Conservation (phyloP, 106 monocot genomes). For the Apostasia shenzhenica region DNA sequence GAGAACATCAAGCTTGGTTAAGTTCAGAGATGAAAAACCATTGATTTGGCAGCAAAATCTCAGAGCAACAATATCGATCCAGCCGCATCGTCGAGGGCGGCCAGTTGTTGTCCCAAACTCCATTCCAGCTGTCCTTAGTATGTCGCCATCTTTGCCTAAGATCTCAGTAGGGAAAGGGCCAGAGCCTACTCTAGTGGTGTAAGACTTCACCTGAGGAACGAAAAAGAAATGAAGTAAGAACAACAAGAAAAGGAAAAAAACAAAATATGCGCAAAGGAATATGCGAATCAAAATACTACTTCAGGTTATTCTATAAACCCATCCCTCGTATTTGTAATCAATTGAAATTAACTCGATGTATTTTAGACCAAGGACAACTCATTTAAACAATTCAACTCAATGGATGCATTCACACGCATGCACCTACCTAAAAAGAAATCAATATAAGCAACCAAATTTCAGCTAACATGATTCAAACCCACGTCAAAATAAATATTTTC, state of each 20-base stretch:
- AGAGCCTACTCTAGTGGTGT: slow-evolving; percentile 87
- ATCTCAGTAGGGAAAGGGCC: slow-evolving; percentile 95
- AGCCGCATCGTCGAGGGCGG: slow-evolving; percentile 90
- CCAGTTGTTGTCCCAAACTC: slow-evolving; percentile 97
- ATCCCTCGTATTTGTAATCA: no score
- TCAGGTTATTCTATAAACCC: no score
- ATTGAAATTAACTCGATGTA: no score
- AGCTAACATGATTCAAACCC: no score
- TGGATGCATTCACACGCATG: no score
- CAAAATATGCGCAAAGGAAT: no score
- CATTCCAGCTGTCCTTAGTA: slow-evolving; percentile 76
- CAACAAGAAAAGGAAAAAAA: not conserved
- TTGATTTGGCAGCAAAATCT: slow-evolving; percentile 81
- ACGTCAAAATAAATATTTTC: no score
- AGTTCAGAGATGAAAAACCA: slow-evolving; percentile 88
- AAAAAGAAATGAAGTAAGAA: not conserved
- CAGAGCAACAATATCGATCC: slow-evolving; percentile 90
- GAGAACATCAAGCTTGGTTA: slow-evolving; percentile 93
- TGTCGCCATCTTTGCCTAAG: slow-evolving; percentile 65
- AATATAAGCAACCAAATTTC: no score
- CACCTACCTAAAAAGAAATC: no score
- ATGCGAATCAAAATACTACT: no score
- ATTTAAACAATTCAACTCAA: no score
- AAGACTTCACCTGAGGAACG: slow-evolving; percentile 75
- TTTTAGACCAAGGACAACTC: no score